Base-by-base conservation (phyloP, 2,329 filamentous ascomycete species). In the Aspergillus niger region DNA sequence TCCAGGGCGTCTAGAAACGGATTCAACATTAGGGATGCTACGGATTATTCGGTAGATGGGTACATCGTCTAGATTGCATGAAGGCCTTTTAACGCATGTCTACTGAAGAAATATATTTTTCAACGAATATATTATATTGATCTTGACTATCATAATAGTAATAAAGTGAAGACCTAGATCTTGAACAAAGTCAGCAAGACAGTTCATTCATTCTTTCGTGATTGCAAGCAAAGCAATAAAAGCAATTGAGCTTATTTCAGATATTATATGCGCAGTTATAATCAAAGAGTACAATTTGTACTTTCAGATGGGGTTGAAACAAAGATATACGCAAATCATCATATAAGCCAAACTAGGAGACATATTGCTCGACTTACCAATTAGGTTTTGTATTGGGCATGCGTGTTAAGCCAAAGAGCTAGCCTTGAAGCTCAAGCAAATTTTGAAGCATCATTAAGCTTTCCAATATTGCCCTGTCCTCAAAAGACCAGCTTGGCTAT, bases 291-390 rank as follows among this genome's bases (percentile, higher is more conserved):
- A 71, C 66, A 60, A 11, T 20, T 54, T 64, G 60, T 64, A 55
- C 64, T 65, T 69, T 74, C 69, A 75, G 70, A 74, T 76, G 73
- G 71, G 73, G 72, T 76, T 76, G 73, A 76, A 75, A 76, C 72
- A 76, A 72, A 73, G 67, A 69, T 64, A 64, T 52, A 70, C 65
- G 71, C 72, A 76, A 69, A 72, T 72, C 71, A 74, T 74, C 71
- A 73, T 69, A 30, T 41, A 50, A 61, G 38, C 28, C 17, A n/a
- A 50, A 20, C 8, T 50, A 30, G 38, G 51, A 43, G 50, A 30
- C 6, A 17, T 28, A 38, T 44, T 24, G 43, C 41, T 44, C 20
- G 60, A 60, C 63, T 64, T 62, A 65, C 60, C 54, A 32, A 44
- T 47, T 47, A 20, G 17, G 11, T 36, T 1, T 8, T 3, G 2